Evolutionary conservation across 1,284 basidiomycete species (phyloP).

Genomic region (Rugosomyces carneus): DNA sequence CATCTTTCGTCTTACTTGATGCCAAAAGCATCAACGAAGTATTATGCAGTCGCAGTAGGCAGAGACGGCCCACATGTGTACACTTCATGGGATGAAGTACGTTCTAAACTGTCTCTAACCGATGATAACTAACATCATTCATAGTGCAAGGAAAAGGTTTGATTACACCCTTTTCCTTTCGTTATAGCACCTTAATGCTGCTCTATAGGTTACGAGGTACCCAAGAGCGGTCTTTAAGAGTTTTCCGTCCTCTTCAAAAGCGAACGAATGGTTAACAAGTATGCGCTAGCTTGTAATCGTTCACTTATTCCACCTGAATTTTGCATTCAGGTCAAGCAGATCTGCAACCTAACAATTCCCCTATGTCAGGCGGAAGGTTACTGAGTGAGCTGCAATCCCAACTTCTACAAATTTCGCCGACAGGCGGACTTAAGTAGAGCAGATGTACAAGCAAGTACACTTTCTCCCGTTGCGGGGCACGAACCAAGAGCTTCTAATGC

Average conservation of each 20-base stretch:
- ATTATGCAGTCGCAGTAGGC: constrained; percentile 52
- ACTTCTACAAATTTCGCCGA: too few relatives aligned
- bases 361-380: neutral
- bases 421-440: too few relatives aligned
- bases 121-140: constrained; percentile 1
- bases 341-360: neutral
- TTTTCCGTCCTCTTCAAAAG: constrained; percentile 35
- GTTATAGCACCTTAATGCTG: neutral
- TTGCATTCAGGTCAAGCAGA: constrained; percentile 1
- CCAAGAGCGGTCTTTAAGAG: constrained; percentile 43
- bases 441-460: neutral
- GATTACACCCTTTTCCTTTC: neutral
- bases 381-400: neutral
- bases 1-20: constrained; percentile 1
- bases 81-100: constrained; percentile 48
- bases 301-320: neutral
- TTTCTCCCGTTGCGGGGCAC: neutral
- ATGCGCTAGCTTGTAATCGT: neutral
- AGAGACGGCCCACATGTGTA: constrained; percentile 49
- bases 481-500: neutral
- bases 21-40: constrained; percentile 37
- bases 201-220: constrained; percentile 38
- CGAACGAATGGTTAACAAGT: constrained; percentile 40
- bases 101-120: constrained; percentile 5
- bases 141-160: constrained; percentile 37